These are phyloP conservation scores for Wallacemonas collosoma DNA, from an alignment of 208 protist genomes.

Conservation along the genomic window DNA sequence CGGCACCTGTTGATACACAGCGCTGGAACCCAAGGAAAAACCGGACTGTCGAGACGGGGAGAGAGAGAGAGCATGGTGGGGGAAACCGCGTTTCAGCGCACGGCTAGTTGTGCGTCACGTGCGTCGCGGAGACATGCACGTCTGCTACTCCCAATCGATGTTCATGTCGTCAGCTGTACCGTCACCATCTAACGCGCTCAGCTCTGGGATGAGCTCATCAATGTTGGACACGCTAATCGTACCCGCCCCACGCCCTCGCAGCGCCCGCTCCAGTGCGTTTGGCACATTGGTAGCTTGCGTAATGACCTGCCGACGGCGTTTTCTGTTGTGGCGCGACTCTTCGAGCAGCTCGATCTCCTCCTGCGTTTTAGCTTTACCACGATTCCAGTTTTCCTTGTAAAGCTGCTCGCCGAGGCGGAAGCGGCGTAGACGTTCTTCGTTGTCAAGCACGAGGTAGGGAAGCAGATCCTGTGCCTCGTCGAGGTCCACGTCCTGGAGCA, in stretches of 20 bases:
- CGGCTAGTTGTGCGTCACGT: too few species aligned
- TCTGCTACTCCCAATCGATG: slow-evolving; percentile 42
- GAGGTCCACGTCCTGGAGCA: slow-evolving; percentile 49
- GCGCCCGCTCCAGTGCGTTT: slow-evolving; percentile 63
- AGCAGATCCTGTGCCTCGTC: slow-evolving; percentile 75
- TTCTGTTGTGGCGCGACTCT: slow-evolving; percentile 35
- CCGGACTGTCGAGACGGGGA: too few species aligned
- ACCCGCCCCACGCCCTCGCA: slow-evolving; percentile 62
- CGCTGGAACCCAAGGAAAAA: too few species aligned
- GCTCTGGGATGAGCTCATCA: slow-evolving; percentile 74
- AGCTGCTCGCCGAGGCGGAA: slow-evolving; percentile 64
- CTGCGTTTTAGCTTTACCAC: slow-evolving; percentile 61
- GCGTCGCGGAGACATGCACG: not conserved
- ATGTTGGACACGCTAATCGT: slow-evolving; percentile 77
- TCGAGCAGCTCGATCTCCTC: slow-evolving; percentile 74
- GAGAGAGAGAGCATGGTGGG: too few species aligned
- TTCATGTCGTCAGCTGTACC: slow-evolving; percentile 38
- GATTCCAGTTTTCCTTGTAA: slow-evolving; percentile 73
- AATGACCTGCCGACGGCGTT: slow-evolving; percentile 52
- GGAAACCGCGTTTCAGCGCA: too few species aligned
- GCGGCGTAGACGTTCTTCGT: slow-evolving; percentile 83
- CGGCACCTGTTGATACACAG: too few species aligned
- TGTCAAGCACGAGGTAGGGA: slow-evolving; percentile 78
- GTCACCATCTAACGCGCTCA: slow-evolving; percentile 41
- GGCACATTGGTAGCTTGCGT: slow-evolving; percentile 47